These are phyloP conservation scores for Leptodermis oblonga DNA, from an alignment of 257 asterid genomes.

Conservation along the genomic window DNA sequence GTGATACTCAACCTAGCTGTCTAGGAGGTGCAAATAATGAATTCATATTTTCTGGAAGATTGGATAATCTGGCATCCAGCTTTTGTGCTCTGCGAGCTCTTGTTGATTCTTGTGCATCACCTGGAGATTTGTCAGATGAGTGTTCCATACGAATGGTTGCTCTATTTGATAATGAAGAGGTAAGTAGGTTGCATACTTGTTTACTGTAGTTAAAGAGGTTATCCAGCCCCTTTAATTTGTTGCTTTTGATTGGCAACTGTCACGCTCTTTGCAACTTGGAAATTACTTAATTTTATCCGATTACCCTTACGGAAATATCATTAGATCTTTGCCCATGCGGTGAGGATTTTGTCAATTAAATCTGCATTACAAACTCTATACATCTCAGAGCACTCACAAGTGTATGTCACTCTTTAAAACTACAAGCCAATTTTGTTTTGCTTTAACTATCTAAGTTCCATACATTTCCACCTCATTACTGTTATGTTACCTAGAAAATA, in stretches of 20 bases:
- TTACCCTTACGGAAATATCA: constrained; percentile 2
- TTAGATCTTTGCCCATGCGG: background rate
- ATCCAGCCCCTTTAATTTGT: no score
- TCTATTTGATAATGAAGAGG: constrained; percentile 97
- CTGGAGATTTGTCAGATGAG: constrained; percentile 70
- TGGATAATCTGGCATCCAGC: constrained; percentile 97
- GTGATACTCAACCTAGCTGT: constrained; percentile 98
- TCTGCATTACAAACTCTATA: background rate
- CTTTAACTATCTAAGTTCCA: background rate
- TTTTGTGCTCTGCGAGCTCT: constrained; percentile 97
- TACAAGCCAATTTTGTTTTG: background rate
- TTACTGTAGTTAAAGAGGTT: background rate
- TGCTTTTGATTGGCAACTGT: background rate
- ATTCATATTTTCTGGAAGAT: constrained; percentile 95
- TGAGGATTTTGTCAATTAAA: background rate
- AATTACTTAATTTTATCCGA: background rate
- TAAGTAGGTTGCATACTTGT: constrained; percentile 24
- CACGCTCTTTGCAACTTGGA: background rate
- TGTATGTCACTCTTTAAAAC: background rate
- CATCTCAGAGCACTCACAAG: background rate
- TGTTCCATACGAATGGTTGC: constrained; percentile 84
- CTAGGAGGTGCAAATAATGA: constrained; percentile 97
- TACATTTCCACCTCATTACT: background rate
- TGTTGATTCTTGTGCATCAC: constrained; percentile 67
- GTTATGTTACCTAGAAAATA: background rate